phyloP scores from a whole-genome alignment of 352 stramenopile genomes.

The Peronospora belbahrii region DNA sequence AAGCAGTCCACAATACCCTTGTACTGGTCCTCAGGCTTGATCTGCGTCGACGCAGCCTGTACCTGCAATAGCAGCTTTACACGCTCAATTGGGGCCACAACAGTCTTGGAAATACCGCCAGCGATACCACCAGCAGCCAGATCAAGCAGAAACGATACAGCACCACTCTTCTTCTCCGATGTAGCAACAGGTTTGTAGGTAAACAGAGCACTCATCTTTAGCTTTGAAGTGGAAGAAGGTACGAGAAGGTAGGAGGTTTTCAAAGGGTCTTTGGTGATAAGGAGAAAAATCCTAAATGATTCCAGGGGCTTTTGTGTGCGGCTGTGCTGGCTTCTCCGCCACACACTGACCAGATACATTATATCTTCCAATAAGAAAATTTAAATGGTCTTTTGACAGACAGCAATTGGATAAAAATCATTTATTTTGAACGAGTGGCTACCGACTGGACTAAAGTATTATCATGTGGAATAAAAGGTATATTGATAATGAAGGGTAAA shows the following conservation, averaged over 20 bases:
- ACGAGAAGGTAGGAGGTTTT: conserved; percentile 15
- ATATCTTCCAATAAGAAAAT: conserved; percentile 1
- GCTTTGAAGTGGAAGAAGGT: not conserved
- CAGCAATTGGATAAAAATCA: conserved; percentile 35
- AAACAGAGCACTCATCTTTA: conserved; percentile 69
- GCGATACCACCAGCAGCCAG: conserved; percentile 81
- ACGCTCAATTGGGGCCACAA: conserved; percentile 85
- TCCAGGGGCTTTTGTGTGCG: conserved; percentile 7
- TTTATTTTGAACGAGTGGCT: conserved; percentile 54
- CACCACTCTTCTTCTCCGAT: conserved; percentile 55
- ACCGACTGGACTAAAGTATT: conserved; percentile 1
- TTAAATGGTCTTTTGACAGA: not conserved
- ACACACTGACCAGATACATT: conserved; percentile 27
- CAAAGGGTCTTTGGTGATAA: conserved; percentile 49
- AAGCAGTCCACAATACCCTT: conserved; percentile 89
- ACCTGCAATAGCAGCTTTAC: conserved; percentile 91
- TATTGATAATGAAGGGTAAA: not conserved
- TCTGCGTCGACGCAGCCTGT: conserved; percentile 84
- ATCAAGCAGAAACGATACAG: conserved; percentile 70
- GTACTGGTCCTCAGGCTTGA: conserved; percentile 89
- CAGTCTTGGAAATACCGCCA: conserved; percentile 87
- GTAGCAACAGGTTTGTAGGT: conserved; percentile 78
- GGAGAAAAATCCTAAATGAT: conserved; percentile 85
- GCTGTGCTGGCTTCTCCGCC: conserved; percentile 34
- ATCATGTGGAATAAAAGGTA: not conserved